Base-by-base conservation (phyloP, 2,329 filamentous ascomycete species). In the Gaeumannomyces sp. region DNA sequence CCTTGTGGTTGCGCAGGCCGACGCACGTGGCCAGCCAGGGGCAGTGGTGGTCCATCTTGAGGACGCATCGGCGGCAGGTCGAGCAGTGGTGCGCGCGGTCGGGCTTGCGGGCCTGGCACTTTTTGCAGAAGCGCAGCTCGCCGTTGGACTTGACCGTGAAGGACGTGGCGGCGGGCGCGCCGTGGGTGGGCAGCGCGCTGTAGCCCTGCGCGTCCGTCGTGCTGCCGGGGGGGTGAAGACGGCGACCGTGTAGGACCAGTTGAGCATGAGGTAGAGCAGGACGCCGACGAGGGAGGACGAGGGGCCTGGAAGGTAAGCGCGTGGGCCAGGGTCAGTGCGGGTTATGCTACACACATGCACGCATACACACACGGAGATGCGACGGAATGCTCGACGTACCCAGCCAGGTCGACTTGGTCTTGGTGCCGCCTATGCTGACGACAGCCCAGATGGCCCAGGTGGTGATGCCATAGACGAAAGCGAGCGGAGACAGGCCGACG, bases 11-110 rank as follows among this genome's bases (percentile, higher is more conserved):
- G 73, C 87, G 87, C 68, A 99, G 81, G 27, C 95, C 95, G 66
- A 99, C 91, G 76, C 95, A 99, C 4, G 92, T 97, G 33, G 95
- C 94, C 62, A 99, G 84, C 95, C 95, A 99, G 22, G 95, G 95
- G 75, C 95, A 99, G 79, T 99, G 95, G 76, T 99, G 95, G 75
- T 99, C 95, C 95, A 99, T 99, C 82, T 99, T 99, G 76, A 99
- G 83, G 31, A 99, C 93, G 76, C 95, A 99, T 72, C 90, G 89
- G 70, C 89, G 87, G 78, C 95, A 99, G 4, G 93, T 96, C 14
- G 92, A 96, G 83, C 95, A 99, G 80, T 99, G 95, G 76, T 99
- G 95, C 38, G 94, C 88, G 67, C 95, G 91, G 78, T 99, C 95
- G 58, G 95, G 95, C 80, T 99, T 99, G 68, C 91, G 87, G 63